Evolutionary conservation across 306 rosid genomes (phyloP), one percentile per base, ranked within the genome.

Genomic region (Cucumis hystrix): DNA sequence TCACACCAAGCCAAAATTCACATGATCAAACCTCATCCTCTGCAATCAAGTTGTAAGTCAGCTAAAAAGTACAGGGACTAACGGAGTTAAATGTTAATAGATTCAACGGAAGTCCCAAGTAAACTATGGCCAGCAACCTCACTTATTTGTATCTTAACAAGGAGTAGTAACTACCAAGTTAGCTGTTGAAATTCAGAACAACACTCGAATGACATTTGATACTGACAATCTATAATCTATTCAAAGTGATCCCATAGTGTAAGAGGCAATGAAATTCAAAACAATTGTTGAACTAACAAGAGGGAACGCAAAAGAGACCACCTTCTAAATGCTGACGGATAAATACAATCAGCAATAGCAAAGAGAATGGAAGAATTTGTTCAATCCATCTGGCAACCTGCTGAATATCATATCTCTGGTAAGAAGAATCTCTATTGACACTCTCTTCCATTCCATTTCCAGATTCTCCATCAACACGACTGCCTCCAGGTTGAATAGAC

Each of bases 311-410:
- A 75, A 75, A 12, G 67, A 41, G 40, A 57, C 61, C 83, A 95
- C 98, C 97, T 89, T 87, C 89, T 83, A 92, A 88, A 81, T 95
- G 97, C 85, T 90, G 93, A 41, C 97, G 97, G 77, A 92, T 89
- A 88, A 95, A 92, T 59, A 92, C 96, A 15, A 89, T 79, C 77
- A 92, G 78, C 82, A 95, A 68, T 77, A 95, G 86, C 66, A 95
- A 75, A 35, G 90, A 87, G 74, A 90, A 95, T 21, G 97, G 99
- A 67, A 95, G 96, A 83, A 95, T 78, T 81, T 90, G 93, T 83
- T 95, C 97, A 78, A 88, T 79, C 88, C 96, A 88, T 78, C 87
- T 87, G 0, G 92, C 97, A 68, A 87, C 75, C 81, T 82, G 92
- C 81, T 90, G 98, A 82, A 90, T 78, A 81, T 95, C 95, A 55